Base-by-base conservation (phyloP, 176 grass and related monocot species). In the Saccharum spontaneum region DNA sequence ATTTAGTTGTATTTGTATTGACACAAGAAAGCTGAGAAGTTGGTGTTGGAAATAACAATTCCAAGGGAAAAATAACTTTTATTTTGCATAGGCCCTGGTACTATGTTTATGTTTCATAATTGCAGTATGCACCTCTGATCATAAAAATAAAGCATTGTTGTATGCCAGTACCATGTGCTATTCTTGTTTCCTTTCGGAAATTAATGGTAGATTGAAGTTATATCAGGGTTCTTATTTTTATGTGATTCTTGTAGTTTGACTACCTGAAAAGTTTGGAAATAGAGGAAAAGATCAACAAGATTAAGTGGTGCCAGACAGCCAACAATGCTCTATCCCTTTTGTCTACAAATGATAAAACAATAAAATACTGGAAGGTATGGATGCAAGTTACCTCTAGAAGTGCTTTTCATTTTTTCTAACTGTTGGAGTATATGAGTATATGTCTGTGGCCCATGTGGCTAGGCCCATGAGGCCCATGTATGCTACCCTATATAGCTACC, bases 181-280 rank as follows among this genome's bases (percentile, higher is more conserved):
- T 66, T 72, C 55, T 26, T 86, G 26, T 75, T 59, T 61, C 26
- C 40, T 89, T 77, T 39, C 23, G 59, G n/a, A 84, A 49, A 40
- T 86, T 72, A 73, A 64, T 71, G 20, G 55, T 75, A 79, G n/a
- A 31, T 77, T 3, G 43, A 77, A 76, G 60, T 73, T 76, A 88
- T 76, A 36, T 30, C 2, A 24, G 13, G 80, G 38, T 89, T 75
- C 73, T 73, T 66, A 61, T 68, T 55, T 64, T 86, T 38, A 73
- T 77, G 50, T 76, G 14, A 80, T 69, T 46, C 34, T 87, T 90
- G 90, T 87, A 97, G 94, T 97, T 97, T 74, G 94, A 97, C 74
- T 97, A 97, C 81, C 94, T 97, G 44, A 97, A 97, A 93, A 97
- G 94, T 90, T 89, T 97, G 87, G 94, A 97, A 93, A 97, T 97